These are phyloP conservation scores for Lactarius evosmus DNA, from an alignment of 768 basidiomycete genomes.

Conservation along the genomic window DNA sequence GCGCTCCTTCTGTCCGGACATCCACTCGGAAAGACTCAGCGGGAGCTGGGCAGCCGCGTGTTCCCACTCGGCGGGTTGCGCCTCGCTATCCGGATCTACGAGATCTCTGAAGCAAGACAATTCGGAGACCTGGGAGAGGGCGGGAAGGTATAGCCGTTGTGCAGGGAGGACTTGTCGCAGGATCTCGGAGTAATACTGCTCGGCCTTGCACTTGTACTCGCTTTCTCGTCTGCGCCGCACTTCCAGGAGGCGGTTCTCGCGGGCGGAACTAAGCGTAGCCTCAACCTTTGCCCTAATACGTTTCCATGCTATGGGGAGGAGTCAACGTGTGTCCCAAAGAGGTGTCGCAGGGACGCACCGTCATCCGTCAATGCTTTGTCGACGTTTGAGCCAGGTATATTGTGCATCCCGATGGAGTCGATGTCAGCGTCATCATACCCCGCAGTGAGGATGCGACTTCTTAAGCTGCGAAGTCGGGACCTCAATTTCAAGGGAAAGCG, in stretches of 20 bases:
- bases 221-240: neutral
- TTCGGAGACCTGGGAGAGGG: conserved; percentile 3
- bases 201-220: neutral
- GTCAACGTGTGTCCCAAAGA: neutral
- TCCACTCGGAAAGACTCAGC: conserved; percentile 22
- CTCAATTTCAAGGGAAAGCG: neutral
- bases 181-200: conserved; percentile 8
- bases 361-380: conserved; percentile 19
- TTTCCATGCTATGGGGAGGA: conserved; percentile 15
- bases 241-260: neutral
- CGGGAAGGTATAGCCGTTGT: conserved; percentile 22
- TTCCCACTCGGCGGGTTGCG: conserved; percentile 11
- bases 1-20: conserved; percentile 9
- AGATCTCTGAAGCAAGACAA: conserved; percentile 24
- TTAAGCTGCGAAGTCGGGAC: conserved; percentile 4
- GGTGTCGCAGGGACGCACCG: conserved; percentile 2
- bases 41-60: conserved; percentile 3
- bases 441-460: conserved; percentile 2
- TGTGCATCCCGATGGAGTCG: neutral
- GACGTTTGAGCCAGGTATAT: conserved; percentile 15
- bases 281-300: conserved; percentile 19
- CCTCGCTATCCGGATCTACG: conserved; percentile 3
- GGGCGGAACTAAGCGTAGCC: conserved; percentile 2
- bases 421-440: conserved; percentile 22
- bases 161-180: conserved; percentile 19